phyloP scores from a whole-genome alignment of 2,329 filamentous ascomycete genomes.

The Metarhizium brunneum region DNA sequence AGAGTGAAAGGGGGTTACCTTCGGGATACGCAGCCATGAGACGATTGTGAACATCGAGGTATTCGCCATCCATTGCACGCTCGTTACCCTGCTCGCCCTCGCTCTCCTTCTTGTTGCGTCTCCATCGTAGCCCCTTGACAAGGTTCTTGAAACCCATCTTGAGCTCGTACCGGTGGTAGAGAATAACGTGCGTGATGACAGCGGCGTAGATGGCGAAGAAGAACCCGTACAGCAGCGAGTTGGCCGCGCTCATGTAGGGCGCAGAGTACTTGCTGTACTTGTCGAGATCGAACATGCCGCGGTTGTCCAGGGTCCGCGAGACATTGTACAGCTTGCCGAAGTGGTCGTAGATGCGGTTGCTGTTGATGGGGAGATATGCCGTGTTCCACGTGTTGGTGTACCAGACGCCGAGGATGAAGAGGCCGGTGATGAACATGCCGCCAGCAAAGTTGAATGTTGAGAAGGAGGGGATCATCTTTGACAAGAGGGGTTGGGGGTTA shows the following conservation, averaged over 20 bases:
- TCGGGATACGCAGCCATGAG: conserved; percentile 38
- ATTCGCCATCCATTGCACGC: conserved; percentile 7
- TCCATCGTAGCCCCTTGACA: conserved; percentile 13
- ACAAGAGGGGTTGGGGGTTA: not conserved
- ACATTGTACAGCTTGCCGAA: conserved; percentile 29
- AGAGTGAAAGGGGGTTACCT: conserved; percentile 1
- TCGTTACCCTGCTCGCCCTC: conserved; percentile 3
- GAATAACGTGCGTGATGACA: conserved; percentile 28
- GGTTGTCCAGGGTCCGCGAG: conserved; percentile 20
- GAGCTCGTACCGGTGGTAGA: conserved; percentile 31
- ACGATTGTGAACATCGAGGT: conserved; percentile 32
- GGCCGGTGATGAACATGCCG: conserved; percentile 19
- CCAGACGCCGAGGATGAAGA: conserved; percentile 21
- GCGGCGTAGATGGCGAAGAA: conserved; percentile 33
- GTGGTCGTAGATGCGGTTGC: conserved; percentile 29
- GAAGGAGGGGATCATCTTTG: conserved; percentile 24
- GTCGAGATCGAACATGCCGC: conserved; percentile 24
- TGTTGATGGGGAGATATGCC: conserved; percentile 30
- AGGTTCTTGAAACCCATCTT: conserved; percentile 25
- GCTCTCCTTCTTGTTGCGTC: conserved; percentile 14
- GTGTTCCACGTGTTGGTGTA: conserved; percentile 25
- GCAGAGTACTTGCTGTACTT: conserved; percentile 33
- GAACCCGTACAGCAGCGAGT: conserved; percentile 24
- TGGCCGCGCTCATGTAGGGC: conserved; percentile 29
- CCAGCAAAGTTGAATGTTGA: conserved; percentile 24